Conservation (phyloP, 2,329 filamentous ascomycete species). For the Neophaeococcomyces aloes region DNA sequence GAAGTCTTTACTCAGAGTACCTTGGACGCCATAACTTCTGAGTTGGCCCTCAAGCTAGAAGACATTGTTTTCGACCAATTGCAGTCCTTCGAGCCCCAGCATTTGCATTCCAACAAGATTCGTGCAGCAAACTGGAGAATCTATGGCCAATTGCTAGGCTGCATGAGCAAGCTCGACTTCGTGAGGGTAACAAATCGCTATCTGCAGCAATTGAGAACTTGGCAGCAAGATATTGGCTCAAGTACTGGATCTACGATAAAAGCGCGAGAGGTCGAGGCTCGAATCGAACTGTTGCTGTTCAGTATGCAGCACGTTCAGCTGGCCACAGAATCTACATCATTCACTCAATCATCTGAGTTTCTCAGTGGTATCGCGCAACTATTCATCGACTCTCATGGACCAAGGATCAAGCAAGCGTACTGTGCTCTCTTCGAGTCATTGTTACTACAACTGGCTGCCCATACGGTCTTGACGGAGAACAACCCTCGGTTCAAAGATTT, state of each 20-base stretch:
- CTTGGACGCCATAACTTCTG: conserved; percentile 67
- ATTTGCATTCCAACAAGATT: conserved; percentile 58
- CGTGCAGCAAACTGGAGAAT: conserved; percentile 93
- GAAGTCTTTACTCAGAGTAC: conserved; percentile 90
- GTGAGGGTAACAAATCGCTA: conserved; percentile 72
- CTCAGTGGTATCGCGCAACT: conserved; percentile 70
- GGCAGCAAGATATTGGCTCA: conserved; percentile 62
- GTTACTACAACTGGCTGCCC: conserved; percentile 75
- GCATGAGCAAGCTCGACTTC: conserved; percentile 92
- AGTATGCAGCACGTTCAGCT: conserved; percentile 86
- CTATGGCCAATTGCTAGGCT: conserved; percentile 83
- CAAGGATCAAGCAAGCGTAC: conserved; percentile 84
- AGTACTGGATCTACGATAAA: conserved; percentile 51
- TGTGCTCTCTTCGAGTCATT: conserved; percentile 84
- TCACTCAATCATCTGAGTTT: conserved; percentile 56
- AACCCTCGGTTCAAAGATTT: conserved; percentile 81
- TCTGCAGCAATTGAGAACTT: conserved; percentile 65
- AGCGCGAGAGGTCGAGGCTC: conserved; percentile 62
- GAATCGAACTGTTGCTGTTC: conserved; percentile 74
- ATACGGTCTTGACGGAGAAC: conserved; percentile 64
- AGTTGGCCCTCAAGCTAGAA: conserved; percentile 90
- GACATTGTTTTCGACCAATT: conserved; percentile 95
- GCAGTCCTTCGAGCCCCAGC: conserved; percentile 75
- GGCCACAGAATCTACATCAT: conserved; percentile 57
- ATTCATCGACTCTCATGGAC: conserved; percentile 76